Conservation (phyloP, 2,329 filamentous ascomycete species). For the Colletotrichum filicis region DNA sequence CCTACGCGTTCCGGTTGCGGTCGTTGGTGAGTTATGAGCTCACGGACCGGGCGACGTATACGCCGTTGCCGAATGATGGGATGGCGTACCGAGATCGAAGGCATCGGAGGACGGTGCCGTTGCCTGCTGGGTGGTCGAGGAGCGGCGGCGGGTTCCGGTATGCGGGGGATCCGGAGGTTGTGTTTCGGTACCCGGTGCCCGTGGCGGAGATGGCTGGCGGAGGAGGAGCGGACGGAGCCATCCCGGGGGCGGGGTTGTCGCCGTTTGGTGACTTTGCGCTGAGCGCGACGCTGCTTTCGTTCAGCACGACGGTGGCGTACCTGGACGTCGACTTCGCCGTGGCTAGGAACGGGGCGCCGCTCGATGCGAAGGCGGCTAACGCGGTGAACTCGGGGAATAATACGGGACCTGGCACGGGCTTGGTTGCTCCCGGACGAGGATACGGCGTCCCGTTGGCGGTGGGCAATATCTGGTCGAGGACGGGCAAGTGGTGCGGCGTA, state of each 20-base stretch:
- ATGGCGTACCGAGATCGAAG: slow-evolving; percentile 52
- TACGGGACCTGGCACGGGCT: slow-evolving; percentile 36
- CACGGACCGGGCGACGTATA: slow-evolving; percentile 50
- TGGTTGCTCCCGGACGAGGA: slow-evolving; percentile 16
- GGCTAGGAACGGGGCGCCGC: slow-evolving; percentile 39
- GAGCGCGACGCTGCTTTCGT: slow-evolving; percentile 46
- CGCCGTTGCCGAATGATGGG: slow-evolving; percentile 49
- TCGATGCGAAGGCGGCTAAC: slow-evolving; percentile 43
- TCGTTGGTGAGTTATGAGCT: slow-evolving; percentile 51
- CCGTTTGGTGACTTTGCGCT: slow-evolving; percentile 20
- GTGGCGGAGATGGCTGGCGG: slow-evolving; percentile 38
- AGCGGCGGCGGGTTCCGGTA: slow-evolving; percentile 49
- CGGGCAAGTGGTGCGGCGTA: slow-evolving; percentile 52
- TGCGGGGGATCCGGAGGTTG: slow-evolving; percentile 50
- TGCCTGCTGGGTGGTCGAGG: slow-evolving; percentile 54
- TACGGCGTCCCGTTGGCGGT: slow-evolving; percentile 49
- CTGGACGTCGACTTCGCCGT: slow-evolving; percentile 53
- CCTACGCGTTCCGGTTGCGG: slow-evolving; percentile 51
- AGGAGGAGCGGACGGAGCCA: slow-evolving; percentile 34
- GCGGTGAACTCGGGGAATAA: slow-evolving; percentile 16
- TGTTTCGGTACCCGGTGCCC: slow-evolving; percentile 56
- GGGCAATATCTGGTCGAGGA: slow-evolving; percentile 52
- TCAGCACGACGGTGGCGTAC: slow-evolving; percentile 50
- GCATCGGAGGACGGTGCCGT: slow-evolving; percentile 40
- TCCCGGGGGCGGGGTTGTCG: background rate